A percentile compares a stretch with the other conserved stretches of the same genome.
Conservation (phyloP, 257 asterid species). For the Solanum microdontum region DNA sequence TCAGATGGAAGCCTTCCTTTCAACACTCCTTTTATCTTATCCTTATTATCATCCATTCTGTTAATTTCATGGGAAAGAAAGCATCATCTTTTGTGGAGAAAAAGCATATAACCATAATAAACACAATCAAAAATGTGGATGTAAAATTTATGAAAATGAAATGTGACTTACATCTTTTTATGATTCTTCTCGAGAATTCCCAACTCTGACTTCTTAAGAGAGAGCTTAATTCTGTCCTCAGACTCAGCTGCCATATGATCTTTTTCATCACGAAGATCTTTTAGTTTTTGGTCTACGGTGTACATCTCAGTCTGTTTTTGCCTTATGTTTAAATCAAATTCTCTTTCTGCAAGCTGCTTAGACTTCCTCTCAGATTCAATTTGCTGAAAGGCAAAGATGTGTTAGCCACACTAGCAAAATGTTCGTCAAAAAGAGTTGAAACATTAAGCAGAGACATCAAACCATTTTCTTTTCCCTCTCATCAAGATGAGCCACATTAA, state of each 20-base stretch:
- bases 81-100: background rate
- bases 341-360: slow-evolving; percentile 46
- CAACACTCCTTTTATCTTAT: slow-evolving; percentile 62
- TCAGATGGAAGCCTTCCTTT: slow-evolving; percentile 95
- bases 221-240: slow-evolving; percentile 65
- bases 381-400: slow-evolving; percentile 34
- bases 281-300: slow-evolving; percentile 48
- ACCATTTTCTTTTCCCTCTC: slow-evolving; percentile 78
- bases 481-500: slow-evolving; percentile 47
- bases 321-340: slow-evolving; percentile 29
- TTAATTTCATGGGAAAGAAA: slow-evolving; percentile 12
- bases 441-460: slow-evolving; percentile 10
- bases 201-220: slow-evolving; percentile 64
- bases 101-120: background rate
- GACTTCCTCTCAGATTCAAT: slow-evolving; percentile 61
- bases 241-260: slow-evolving; percentile 68
- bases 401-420: slow-evolving; percentile 6
- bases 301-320: slow-evolving; percentile 48
- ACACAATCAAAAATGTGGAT: background rate
- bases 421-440: slow-evolving; percentile 1
- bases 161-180: slow-evolving; percentile 31
- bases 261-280: slow-evolving; percentile 46
- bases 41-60: slow-evolving; percentile 83
- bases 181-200: slow-evolving; percentile 67
- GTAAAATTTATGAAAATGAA: slow-evolving; percentile 7